Base-by-base conservation (phyloP, 2,329 filamentous ascomycete genomes). In the Aspergillus carbonarius region DNA sequence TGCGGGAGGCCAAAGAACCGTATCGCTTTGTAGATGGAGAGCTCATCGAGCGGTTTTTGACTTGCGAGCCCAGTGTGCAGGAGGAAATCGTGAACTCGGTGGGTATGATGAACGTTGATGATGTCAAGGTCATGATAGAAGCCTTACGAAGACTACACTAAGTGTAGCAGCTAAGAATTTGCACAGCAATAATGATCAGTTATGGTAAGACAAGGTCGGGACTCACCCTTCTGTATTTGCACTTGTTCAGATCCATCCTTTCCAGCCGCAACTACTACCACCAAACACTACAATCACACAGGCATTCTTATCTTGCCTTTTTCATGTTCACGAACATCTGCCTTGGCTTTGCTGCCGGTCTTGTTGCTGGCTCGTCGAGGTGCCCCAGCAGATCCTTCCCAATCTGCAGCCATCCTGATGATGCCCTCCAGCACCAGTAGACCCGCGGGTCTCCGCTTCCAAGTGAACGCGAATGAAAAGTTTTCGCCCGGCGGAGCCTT, bases 1-100 rank as follows among this genome's bases (percentile, higher is more conserved):
- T 89, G 25, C 80, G 88, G 17, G 85, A 90, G 59, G 84, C 85
- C 0, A 87, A 90, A 0, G 91, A 89, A 39, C 93, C 95, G 0
- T 90, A 86, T 69, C 83, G 93, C 1, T 98, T 98, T 68, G 85
- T 99, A 12, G 95, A 99, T 69, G 95, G 93, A 0, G 93, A 97
- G 72, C 80, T 98, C 68, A 82, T 99, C 12, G 93, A 98, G 76
- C 77, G 85, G 53, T 97, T 97, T 70, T 74, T 98, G 64, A 88
- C 92, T 63, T 79, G 90, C 62, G 81, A 84, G 47, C 85, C 88
- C 56, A 78, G 79, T 5, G 67, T 82, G 59, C 85, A 88, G 69
- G 76, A 79, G 60, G 78, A 80, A 65, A 81, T 85, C 57, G 77
- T 83, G 7, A 70, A 78, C 18, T 80, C 80, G 1, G 65, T 85